Base-by-base conservation (phyloP, 2,329 filamentous ascomycete species). In the Macrophomina pseudophaseolina region DNA sequence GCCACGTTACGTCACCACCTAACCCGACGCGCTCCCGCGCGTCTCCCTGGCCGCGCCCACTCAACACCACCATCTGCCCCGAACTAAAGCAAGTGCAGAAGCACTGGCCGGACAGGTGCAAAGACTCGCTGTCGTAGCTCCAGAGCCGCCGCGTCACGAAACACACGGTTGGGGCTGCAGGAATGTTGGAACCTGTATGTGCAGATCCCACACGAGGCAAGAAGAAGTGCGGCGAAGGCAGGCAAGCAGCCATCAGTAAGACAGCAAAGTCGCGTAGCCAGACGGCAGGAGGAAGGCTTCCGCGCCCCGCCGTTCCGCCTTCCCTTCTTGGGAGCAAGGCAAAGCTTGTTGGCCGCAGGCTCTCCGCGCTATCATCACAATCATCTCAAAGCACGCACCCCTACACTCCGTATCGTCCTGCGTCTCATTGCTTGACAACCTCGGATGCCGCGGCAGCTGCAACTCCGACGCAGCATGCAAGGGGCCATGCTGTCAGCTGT, bases 1-100 rank as follows among this genome's bases (percentile, higher is more conserved):
- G 4, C 11, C 56, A 11, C 30, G 28, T 62, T 48, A 62, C 58
- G 56, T 60, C 56, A 60, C 48, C 28, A n/a, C 7, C 28, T 5
- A 30, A 33, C 56, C 40, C 56, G 56, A 28, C 23, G 23, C 23
- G 23, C n/a, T 38, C 32, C 8, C 30, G 35, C 44, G 42, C 58
- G 58, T 62, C 58, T 49, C n/a, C 9, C n/a, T 18, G 6, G n/a
- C 18, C 46, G n/a, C 7, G 8, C 16, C 16, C 4, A 5, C n/a
- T 49, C 46, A 28, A 49, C 35, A 38, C 35, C 35, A 38, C 35
- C 35, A 40, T 40, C 38, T 40, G 38, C 38, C 23, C 23, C 23
- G 23, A 23, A 3, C 23, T 23, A 23, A 23, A 23, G 23, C 23
- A 23, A 3, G 23, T 2, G 23, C 23, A 23, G 23, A 23, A 23